Conservation (phyloP, 352 stramenopile genomes). For the Pythium sukuiense region DNA sequence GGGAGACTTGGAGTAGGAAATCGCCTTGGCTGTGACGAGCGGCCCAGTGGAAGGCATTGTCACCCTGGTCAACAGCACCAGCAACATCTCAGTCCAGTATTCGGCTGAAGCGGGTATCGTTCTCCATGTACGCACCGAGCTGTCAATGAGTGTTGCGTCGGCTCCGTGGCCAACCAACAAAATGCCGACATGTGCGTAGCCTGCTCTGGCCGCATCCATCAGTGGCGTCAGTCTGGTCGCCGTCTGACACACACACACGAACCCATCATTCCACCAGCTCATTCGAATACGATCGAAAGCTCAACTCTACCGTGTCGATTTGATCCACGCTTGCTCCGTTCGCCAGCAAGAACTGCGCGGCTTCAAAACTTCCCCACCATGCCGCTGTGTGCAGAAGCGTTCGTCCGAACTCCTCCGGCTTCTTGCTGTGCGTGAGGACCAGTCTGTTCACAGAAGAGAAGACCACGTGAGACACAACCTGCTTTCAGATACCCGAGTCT, state of each 20-base stretch:
- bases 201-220: conserved; percentile 58
- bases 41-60: conserved; percentile 76
- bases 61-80: conserved; percentile 33
- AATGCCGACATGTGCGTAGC: conserved; percentile 46
- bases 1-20: conserved; percentile 49
- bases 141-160: conserved; percentile 41
- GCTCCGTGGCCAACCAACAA: conserved; percentile 51
- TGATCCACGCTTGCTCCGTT: conserved; percentile 49
- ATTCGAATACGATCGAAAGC: background rate
- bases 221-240: conserved; percentile 54
- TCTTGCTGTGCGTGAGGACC: conserved; percentile 41
- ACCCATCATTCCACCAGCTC: too few relatives aligned
- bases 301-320: conserved; percentile 63
- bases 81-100: background rate
- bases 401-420: conserved; percentile 47
- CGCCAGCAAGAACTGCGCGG: conserved; percentile 42
- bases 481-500: too few relatives aligned
- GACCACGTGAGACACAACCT: background rate
- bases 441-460: conserved; percentile 24
- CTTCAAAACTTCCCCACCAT: conserved; percentile 35
- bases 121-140: conserved; percentile 36
- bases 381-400: conserved; percentile 65
- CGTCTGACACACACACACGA: conserved; percentile 27
- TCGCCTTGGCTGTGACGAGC: conserved; percentile 48
- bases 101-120: too few relatives aligned